Base-by-base conservation (phyloP, 345 rosid genomes). In the Salix viminalis region DNA sequence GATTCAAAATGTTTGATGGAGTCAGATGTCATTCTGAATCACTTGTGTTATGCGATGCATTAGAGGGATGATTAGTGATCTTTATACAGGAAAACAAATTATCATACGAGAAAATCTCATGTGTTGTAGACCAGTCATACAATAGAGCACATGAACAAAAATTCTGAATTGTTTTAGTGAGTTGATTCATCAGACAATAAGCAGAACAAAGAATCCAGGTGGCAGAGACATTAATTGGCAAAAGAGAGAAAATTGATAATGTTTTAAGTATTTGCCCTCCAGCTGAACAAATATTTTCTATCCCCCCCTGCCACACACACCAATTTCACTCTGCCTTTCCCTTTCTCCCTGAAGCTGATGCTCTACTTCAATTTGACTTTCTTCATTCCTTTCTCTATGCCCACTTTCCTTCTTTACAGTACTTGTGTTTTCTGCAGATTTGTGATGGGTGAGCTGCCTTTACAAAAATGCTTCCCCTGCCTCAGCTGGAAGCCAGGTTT, bases 401-500 rank as follows among this genome's bases (percentile, higher is more conserved):
- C 34, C 6, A 21, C 13, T 64, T 12, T 65, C 61, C 2, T 65
- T 1, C 44, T 11, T 73, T 3, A 18, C 9, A 46, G 18, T 44
- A 41, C 48, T 69, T 78, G 26, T 15, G 15, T 66, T 58, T 15
- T 41, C 16, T 56, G 23, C 16, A 34, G 41, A 71, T 64, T 61
- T 48, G 71, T 46, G 68, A 94, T 91, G 97, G 90, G 87, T 71
- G 86, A 89, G 34, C 82, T 88, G 69, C 83, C 82, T 56, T 77
- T 80, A 76, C 79, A 82, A 80, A 80, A 86, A 84, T 79, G 80
- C 80, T 41, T 71, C 89, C 61, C 76, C 91, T 16, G 67, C 90
- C 52, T 66, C 89, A 67, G 83, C 76, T 78, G 83, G 82, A 71
- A 88, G 54, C 66, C 87, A 89, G 71, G 90, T 69, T 3, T 72